phyloP scores from a whole-genome alignment of 1,139 yeast species.

The Suzukiozyma palmioleophila region DNA sequence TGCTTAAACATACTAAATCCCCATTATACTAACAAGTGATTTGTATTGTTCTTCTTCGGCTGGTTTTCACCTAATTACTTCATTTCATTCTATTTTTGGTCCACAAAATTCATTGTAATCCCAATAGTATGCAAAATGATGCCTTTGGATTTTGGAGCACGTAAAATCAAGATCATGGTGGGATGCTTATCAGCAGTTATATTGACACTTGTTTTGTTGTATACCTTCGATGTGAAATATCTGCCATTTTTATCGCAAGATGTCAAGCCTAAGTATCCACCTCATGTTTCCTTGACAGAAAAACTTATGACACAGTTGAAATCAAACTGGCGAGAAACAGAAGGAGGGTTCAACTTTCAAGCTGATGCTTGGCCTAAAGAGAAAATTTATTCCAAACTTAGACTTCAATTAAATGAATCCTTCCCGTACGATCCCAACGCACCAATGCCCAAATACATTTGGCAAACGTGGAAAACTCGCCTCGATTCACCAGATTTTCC shows the following conservation, averaged over 20 bases:
- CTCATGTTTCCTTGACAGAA: not conserved
- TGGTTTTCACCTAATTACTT: too few species aligned
- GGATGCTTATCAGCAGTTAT: not conserved
- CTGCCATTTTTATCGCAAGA: not conserved
- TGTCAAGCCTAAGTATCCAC: not conserved
- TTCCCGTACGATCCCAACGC: constrained; percentile 64
- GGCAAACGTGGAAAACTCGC: constrained; percentile 93
- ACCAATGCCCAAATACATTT: constrained; percentile 65
- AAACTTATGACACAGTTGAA: not conserved
- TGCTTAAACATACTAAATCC: too few species aligned
- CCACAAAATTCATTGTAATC: too few species aligned
- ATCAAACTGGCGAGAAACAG: not conserved
- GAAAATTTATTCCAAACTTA: not conserved
- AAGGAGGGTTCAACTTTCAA: constrained; percentile 1
- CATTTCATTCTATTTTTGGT: too few species aligned
- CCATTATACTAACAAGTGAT: too few species aligned
- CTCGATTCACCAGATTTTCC: constrained; percentile 51
- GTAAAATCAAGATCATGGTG: not conserved
- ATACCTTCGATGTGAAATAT: not conserved
- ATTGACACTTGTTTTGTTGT: not conserved
- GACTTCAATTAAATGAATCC: constrained; percentile 47
- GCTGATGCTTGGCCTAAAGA: not conserved
- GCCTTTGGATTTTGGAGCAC: not conserved
- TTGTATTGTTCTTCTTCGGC: too few species aligned
- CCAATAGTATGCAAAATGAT: too few species aligned